phyloP scores from a whole-genome alignment of 2,329 filamentous ascomycete species.

The Clarireedia monteithiana region DNA sequence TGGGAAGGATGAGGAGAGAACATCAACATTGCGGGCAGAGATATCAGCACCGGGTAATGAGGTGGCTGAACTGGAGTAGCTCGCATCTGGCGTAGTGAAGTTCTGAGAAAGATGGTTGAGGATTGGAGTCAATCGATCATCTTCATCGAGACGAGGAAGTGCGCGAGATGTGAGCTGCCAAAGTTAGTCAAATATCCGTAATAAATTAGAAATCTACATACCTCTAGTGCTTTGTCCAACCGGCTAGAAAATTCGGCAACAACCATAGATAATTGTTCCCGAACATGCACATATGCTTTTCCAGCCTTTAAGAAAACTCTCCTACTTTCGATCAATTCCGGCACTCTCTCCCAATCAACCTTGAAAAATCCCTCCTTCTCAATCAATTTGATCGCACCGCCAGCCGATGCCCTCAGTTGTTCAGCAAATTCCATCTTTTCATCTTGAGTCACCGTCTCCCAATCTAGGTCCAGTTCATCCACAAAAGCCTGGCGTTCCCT shows the following conservation, averaged over 20 bases:
- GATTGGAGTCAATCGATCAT: slow-evolving; percentile 77
- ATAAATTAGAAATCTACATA: slow-evolving; percentile 32
- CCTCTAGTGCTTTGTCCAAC: slow-evolving; percentile 77
- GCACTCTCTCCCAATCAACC: slow-evolving; percentile 89
- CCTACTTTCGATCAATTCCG: slow-evolving; percentile 77
- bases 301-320: slow-evolving; percentile 70
- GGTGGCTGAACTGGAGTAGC: slow-evolving; percentile 60
- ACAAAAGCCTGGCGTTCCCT: slow-evolving; percentile 72
- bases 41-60: slow-evolving; percentile 65
- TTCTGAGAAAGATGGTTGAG: slow-evolving; percentile 84
- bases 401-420: slow-evolving; percentile 28
- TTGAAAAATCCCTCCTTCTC: slow-evolving; percentile 93
- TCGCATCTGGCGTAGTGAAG: slow-evolving; percentile 84
- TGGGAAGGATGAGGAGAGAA: slow-evolving; percentile 73
- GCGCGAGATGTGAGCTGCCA: slow-evolving; percentile 76
- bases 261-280: slow-evolving; percentile 84
- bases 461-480: slow-evolving; percentile 68
- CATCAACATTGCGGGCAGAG: slow-evolving; percentile 71
- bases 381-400: slow-evolving; percentile 33
- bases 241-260: slow-evolving; percentile 75
- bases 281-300: slow-evolving; percentile 83
- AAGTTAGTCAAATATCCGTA: background rate
- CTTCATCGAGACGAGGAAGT: slow-evolving; percentile 87
- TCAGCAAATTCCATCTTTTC: slow-evolving; percentile 50
- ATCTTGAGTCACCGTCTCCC: slow-evolving; percentile 72